Percentiles rank a stretch among this genome's conserved stretches.
phyloP scores from a whole-genome alignment of 2,329 filamentous ascomycete species.

The Fonsecaea erecta region DNA sequence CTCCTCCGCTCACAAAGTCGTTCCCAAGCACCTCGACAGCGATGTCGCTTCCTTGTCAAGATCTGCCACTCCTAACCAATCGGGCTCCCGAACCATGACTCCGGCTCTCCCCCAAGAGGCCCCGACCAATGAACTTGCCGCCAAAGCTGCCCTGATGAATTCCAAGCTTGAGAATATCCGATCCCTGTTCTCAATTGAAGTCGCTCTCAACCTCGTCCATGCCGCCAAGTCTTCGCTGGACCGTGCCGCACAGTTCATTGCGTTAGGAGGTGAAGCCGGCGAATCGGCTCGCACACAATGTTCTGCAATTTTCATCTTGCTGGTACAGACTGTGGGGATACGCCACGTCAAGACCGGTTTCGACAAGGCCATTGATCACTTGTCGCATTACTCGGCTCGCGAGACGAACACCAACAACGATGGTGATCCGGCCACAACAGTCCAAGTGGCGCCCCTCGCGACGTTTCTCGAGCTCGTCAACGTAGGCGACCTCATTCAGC shows the following conservation, averaged over 20 bases:
- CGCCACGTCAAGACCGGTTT: constrained; percentile 92
- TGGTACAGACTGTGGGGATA: constrained; percentile 82
- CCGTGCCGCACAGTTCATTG: constrained; percentile 79
- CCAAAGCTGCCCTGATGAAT: constrained; percentile 97
- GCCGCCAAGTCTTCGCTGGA: constrained; percentile 86
- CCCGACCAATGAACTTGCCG: constrained; percentile 87
- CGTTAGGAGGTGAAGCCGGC: constrained; percentile 77
- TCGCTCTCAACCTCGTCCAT: constrained; percentile 87
- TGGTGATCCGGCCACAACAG: constrained; percentile 71
- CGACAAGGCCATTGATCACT: constrained; percentile 86
- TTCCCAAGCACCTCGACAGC: constrained; percentile 40
- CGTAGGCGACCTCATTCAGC: constrained; percentile 94
- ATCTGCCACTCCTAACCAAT: constrained; percentile 40
- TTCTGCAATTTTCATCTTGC: constrained; percentile 80
- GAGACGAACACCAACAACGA: constrained; percentile 65
- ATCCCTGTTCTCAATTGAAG: constrained; percentile 93
- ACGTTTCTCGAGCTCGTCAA: constrained; percentile 98
- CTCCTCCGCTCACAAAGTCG: constrained; percentile 48
- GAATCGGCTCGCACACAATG: constrained; percentile 87
- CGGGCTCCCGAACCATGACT: constrained; percentile 44
- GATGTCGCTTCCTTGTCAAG: constrained; percentile 33
- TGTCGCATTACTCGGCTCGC: constrained; percentile 88
- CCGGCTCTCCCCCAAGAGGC: constrained; percentile 63
- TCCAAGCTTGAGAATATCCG: constrained; percentile 92
- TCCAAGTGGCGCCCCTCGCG: constrained; percentile 75